These are phyloP conservation scores for Exophiala dermatitidis DNA, from an alignment of 2,329 filamentous ascomycete genomes.

Conservation along the genomic window DNA sequence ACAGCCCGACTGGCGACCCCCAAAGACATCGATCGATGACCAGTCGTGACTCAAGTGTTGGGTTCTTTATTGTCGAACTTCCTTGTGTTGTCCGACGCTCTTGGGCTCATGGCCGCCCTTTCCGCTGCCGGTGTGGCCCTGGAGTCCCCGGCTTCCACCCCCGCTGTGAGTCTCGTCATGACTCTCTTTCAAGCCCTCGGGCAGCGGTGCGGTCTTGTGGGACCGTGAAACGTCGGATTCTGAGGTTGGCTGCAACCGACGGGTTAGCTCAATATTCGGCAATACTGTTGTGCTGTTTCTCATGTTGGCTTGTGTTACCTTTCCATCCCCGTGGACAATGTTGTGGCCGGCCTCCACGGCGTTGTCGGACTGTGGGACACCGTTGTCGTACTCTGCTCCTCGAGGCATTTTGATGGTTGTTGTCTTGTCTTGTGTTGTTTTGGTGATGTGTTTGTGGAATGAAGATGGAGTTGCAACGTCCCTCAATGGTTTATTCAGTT, in stretches of 20 bases:
- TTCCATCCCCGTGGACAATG: constrained; percentile 33
- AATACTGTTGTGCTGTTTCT: no score
- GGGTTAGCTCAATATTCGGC: no score
- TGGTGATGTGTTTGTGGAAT: background rate
- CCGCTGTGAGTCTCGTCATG: constrained; percentile 26
- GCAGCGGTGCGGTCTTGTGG: constrained; percentile 33
- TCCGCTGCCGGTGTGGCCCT: constrained; percentile 29
- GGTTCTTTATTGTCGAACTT: no score
- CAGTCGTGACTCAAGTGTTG: no score
- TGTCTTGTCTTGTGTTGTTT: background rate
- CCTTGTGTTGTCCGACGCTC: constrained; percentile 33
- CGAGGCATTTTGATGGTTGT: constrained; percentile 32
- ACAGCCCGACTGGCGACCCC: no score
- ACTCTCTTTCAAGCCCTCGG: constrained; percentile 31
- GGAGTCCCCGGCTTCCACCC: constrained; percentile 22
- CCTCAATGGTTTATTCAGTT: no score
- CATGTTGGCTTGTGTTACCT: constrained; percentile 8
- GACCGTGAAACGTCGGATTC: constrained; percentile 29
- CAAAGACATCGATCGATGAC: no score
- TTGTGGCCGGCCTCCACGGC: constrained; percentile 32
- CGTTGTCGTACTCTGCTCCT: constrained; percentile 35
- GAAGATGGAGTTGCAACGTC: background rate
- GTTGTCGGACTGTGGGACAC: constrained; percentile 36
- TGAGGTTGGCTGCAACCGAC: constrained; percentile 7
- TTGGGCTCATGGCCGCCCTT: constrained; percentile 36